A percentile compares a stretch with the other conserved stretches of the same genome.
phyloP scores from a whole-genome alignment of 495 filamentous ascomycete genomes.

The Aspergillus asperescens region DNA sequence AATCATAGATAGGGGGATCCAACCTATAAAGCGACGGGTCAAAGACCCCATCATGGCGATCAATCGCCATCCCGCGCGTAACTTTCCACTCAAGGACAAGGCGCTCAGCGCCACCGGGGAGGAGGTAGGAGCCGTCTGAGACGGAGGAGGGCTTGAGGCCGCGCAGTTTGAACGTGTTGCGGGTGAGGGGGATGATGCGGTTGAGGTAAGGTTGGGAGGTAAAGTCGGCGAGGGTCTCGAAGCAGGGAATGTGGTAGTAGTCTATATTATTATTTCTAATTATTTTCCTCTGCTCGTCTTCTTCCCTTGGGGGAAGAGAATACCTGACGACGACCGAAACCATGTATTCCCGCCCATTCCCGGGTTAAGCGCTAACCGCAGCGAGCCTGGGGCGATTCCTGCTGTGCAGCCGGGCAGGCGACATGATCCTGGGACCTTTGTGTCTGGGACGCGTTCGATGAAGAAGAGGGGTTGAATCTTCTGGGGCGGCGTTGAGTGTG shows the following conservation, averaged over 20 bases:
- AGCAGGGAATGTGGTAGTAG: constrained; percentile 8
- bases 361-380: constrained; percentile 1
- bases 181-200: constrained; percentile 3
- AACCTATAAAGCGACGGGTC: not conserved
- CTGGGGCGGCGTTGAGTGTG: not conserved
- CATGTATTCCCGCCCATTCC: not conserved
- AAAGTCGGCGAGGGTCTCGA: not conserved
- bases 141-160: constrained; percentile 1
- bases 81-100: constrained; percentile 3
- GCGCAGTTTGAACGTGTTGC: constrained; percentile 4
- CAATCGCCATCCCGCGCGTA: constrained; percentile 1
- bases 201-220: not conserved
- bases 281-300: not conserved
- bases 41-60: not conserved
- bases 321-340: constrained; percentile 4
- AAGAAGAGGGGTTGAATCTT: constrained; percentile 5
- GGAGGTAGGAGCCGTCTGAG: constrained; percentile 1
- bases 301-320: not conserved
- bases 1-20: not conserved
- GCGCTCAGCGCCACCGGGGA: not conserved
- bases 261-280: not conserved
- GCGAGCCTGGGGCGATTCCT: not conserved
- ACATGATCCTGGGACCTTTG: not conserved
- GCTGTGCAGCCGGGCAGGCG: not conserved
- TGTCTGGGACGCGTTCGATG: constrained; percentile 1